phyloP scores from a whole-genome alignment of 805 yeast genomes.

The Wickerhamomyces bovis region DNA sequence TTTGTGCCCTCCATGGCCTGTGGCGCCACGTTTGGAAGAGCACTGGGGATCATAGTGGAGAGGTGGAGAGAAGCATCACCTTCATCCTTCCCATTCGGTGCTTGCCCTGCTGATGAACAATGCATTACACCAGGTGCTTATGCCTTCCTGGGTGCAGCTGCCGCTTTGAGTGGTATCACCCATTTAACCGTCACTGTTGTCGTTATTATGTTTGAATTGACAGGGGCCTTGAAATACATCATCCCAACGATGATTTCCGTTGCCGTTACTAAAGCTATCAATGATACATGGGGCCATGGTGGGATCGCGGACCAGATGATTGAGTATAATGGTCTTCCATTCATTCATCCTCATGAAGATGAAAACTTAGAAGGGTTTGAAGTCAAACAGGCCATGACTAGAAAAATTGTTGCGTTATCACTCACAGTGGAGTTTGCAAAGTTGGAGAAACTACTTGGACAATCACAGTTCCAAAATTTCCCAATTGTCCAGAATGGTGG shows the following conservation, averaged over 20 bases:
- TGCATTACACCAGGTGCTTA: constrained; percentile 93
- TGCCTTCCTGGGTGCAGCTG: constrained; percentile 95
- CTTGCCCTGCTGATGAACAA: constrained; percentile 35
- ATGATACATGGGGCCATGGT: constrained; percentile 65
- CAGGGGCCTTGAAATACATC: constrained; percentile 89
- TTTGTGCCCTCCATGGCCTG: constrained; percentile 96
- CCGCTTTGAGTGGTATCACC: constrained; percentile 90
- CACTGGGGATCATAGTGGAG: constrained; percentile 71
- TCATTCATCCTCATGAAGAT: constrained; percentile 67
- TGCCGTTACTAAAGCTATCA: constrained; percentile 76
- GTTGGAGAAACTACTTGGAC: constrained; percentile 28
- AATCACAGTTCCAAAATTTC: constrained; percentile 38
- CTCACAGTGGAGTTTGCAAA: constrained; percentile 29
- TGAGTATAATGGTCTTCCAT: constrained; percentile 79
- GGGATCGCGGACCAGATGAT: constrained; percentile 98
- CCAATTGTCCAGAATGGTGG: constrained; percentile 47
- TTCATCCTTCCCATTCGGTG: constrained; percentile 26
- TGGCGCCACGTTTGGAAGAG: constrained; percentile 92
- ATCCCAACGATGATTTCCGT: constrained; percentile 96
- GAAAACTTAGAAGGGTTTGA: constrained; percentile 43
- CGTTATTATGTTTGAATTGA: constrained; percentile 90
- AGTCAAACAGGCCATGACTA: constrained; percentile 60
- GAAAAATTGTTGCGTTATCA: constrained; percentile 33
- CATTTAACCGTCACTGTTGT: constrained; percentile 90
- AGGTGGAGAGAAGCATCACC: constrained; percentile 36